Evolutionary conservation across 805 yeast species (phyloP).

Genomic region (Blastobotrys chiropterorum): DNA sequence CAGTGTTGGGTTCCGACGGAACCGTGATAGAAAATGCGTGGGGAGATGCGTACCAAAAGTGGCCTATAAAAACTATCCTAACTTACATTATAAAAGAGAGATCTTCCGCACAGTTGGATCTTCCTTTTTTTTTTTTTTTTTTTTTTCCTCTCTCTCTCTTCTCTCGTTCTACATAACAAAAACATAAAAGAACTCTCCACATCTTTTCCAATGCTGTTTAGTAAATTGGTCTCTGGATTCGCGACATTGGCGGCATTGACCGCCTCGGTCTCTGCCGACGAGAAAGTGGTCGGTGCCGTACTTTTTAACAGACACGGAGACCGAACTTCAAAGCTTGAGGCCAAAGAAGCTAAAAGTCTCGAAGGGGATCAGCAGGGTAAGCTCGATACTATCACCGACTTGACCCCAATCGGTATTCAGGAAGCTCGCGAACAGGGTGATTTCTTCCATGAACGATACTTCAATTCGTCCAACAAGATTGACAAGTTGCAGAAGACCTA

Average conservation of each 20-base stretch:
- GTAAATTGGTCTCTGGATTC: neutral
- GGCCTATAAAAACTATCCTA: neutral
- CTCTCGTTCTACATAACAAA: neutral
- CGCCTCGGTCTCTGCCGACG: conserved; percentile 13
- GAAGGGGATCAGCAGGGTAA: no score
- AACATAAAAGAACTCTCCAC: neutral
- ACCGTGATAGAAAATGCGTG: neutral
- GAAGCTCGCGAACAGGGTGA: conserved; percentile 36
- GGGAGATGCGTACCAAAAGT: neutral
- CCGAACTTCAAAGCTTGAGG: conserved; percentile 42
- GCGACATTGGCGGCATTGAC: conserved; percentile 12
- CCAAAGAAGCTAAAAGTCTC: no score
- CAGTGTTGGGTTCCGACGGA: neutral
- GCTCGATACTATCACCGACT: no score
- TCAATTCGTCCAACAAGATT: conserved; percentile 28
- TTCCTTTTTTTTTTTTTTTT: neutral
- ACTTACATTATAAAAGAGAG: neutral
- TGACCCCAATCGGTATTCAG: conserved; percentile 41
- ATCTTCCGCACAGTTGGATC: no score
- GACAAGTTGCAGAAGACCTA: conserved; percentile 28
- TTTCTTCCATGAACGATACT: conserved; percentile 39
- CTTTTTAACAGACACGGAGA: conserved; percentile 47
- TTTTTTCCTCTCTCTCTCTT: neutral
- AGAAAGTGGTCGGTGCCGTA: conserved; percentile 35
- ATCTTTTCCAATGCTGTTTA: neutral